phyloP scores from a whole-genome alignment of 192 early-diverging fungal genomes.

The Haplosporangium gracile region DNA sequence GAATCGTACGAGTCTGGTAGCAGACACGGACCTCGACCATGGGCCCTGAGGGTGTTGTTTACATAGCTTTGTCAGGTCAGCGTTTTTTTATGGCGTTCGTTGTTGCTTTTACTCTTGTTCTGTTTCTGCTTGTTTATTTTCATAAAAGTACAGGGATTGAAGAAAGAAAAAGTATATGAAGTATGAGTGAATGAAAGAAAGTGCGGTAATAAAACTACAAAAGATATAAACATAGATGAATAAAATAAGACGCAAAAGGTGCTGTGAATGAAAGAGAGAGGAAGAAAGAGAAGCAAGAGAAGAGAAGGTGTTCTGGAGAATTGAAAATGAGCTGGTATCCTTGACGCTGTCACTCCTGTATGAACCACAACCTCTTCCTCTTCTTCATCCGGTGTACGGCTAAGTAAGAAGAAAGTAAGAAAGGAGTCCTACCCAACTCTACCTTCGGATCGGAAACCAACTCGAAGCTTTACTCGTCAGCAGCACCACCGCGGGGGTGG shows the following conservation, averaged over 20 bases:
- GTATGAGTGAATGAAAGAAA: background rate
- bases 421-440: background rate
- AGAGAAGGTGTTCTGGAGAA: background rate
- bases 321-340: background rate
- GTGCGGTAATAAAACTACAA: constrained; percentile 18
- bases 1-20: too few species aligned
- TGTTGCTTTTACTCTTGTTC: background rate
- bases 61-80: too few species aligned
- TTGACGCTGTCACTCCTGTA: background rate
- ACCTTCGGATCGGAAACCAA: background rate
- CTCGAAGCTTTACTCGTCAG: constrained; percentile 26
- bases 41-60: too few species aligned
- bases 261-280: background rate
- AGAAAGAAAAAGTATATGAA: background rate
- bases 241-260: background rate
- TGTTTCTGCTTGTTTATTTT: constrained; percentile 1
- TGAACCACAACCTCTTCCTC: background rate
- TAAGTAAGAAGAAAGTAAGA: too few species aligned
- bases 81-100: too few species aligned
- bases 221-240: constrained; percentile 8
- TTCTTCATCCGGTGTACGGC: too few species aligned
- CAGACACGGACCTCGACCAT: too few species aligned
- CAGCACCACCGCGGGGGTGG: constrained; percentile 15
- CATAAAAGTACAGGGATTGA: background rate
- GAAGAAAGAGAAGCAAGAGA: background rate